Percentiles rank a stretch among this genome's conserved stretches.
These are phyloP conservation scores for Cardamine chenopodiifolia DNA, from an alignment of 345 rosid genomes.

Conservation along the genomic window DNA sequence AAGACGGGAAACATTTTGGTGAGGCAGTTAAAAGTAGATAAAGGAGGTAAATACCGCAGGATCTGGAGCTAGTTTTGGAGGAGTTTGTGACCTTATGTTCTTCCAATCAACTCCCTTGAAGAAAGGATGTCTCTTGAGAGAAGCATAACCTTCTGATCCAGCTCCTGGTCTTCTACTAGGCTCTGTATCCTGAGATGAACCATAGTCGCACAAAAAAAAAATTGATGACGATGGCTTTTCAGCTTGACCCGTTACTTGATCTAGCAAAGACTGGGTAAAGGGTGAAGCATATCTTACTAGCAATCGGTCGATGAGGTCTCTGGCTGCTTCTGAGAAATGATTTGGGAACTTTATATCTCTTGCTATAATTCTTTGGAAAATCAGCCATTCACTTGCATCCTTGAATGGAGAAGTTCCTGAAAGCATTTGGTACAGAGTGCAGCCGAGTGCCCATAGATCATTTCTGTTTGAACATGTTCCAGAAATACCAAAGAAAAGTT, in stretches of 20 bases:
- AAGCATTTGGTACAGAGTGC: constrained; percentile 99
- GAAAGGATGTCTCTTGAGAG: constrained; percentile 86
- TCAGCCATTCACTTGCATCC: constrained; percentile 98
- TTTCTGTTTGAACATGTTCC: constrained; percentile 67
- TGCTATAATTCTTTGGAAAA: constrained; percentile 93
- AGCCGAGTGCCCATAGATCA: constrained; percentile 99
- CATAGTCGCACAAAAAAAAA: constrained; percentile 7
- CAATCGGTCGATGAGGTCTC: constrained; percentile 79
- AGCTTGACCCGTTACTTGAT: background rate
- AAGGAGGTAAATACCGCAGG: constrained; percentile 50
- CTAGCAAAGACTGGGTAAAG: constrained; percentile 18
- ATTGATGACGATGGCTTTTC: constrained; percentile 15
- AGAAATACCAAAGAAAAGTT: constrained; percentile 37
- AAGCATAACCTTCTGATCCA: constrained; percentile 81
- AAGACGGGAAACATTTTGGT: background rate
- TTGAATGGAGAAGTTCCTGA: constrained; percentile 98
- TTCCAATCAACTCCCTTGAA: constrained; percentile 87
- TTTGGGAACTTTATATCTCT: constrained; percentile 89
- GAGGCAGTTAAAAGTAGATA: background rate
- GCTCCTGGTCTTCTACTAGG: constrained; percentile 95
- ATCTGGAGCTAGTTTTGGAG: constrained; percentile 82
- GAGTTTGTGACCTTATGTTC: constrained; percentile 67
- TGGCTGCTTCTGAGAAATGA: constrained; percentile 86
- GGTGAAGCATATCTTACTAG: constrained; percentile 60
- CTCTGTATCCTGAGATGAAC: constrained; percentile 69